Conservation (phyloP, 495 filamentous ascomycete genomes). For the Daldinia vernicosa region DNA sequence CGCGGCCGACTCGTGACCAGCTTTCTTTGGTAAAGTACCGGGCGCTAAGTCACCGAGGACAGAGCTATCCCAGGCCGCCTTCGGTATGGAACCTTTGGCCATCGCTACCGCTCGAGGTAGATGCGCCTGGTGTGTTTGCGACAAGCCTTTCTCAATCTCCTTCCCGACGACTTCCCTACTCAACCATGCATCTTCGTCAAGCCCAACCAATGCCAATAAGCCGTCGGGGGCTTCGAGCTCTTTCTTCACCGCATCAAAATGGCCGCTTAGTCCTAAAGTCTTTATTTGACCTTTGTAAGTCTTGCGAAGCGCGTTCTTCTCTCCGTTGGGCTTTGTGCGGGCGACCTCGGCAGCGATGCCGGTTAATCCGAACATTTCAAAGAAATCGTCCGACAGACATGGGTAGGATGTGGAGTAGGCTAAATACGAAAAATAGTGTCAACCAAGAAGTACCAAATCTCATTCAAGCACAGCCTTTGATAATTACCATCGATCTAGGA, state of each 20-base stretch:
- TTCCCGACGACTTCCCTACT: conserved; percentile 58
- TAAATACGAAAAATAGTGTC: conserved; percentile 57
- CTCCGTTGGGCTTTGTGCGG: conserved; percentile 62
- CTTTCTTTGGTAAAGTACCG: conserved; percentile 43
- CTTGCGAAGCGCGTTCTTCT: conserved; percentile 66
- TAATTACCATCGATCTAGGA: conserved; percentile 18
- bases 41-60: conserved; percentile 62
- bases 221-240: conserved; percentile 50
- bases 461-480: conserved; percentile 27
- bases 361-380: conserved; percentile 58
- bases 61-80: conserved; percentile 58
- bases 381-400: conserved; percentile 59
- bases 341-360: conserved; percentile 61
- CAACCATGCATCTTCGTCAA: conserved; percentile 66
- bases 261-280: conserved; percentile 61
- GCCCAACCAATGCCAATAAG: conserved; percentile 57
- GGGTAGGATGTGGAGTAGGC: conserved; percentile 55
- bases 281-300: conserved; percentile 68
- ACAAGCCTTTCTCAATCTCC: conserved; percentile 64
- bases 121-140: conserved; percentile 42
- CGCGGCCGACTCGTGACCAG: conserved; percentile 49
- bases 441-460: conserved; percentile 51
- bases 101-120: conserved; percentile 59
- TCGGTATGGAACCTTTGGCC: conserved; percentile 58
- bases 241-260: conserved; percentile 62